Conservation (phyloP, 2,329 filamentous ascomycete species). For the Fusarium sp. region DNA sequence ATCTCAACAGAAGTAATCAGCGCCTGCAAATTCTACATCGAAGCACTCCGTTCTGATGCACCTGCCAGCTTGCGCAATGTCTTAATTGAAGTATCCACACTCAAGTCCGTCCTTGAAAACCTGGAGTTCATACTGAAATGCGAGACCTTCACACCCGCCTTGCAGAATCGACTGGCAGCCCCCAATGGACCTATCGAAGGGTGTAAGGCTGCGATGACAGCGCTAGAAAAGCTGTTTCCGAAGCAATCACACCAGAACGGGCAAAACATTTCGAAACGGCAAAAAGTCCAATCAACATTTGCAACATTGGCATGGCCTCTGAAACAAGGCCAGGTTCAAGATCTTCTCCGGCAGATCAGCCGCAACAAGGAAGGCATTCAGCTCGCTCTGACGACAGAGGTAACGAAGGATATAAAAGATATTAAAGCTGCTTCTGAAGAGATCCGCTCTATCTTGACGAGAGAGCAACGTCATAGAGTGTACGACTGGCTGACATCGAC, state of each 20-base stretch:
- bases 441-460: not conserved
- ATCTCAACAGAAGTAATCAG: not conserved
- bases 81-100: not conserved
- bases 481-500: not conserved
- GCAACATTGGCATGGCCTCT: not conserved
- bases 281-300: not conserved
- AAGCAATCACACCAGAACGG: not conserved
- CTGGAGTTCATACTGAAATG: not conserved
- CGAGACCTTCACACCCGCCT: not conserved
- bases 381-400: not conserved
- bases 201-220: not conserved
- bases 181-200: not conserved
- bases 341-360: not conserved
- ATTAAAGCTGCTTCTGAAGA: not conserved
- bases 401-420: not conserved
- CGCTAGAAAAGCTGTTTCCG: not conserved
- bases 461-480: rapidly evolving
- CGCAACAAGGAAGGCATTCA: rapidly evolving
- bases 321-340: not conserved
- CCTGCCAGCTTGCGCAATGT: not conserved
- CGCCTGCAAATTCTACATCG: not conserved
- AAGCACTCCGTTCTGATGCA: not conserved
- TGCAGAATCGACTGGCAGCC: not conserved
- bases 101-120: not conserved
- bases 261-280: not conserved